Base-by-base conservation (phyloP, 192 early-diverging fungal species). In the Linnemannia elongata region DNA sequence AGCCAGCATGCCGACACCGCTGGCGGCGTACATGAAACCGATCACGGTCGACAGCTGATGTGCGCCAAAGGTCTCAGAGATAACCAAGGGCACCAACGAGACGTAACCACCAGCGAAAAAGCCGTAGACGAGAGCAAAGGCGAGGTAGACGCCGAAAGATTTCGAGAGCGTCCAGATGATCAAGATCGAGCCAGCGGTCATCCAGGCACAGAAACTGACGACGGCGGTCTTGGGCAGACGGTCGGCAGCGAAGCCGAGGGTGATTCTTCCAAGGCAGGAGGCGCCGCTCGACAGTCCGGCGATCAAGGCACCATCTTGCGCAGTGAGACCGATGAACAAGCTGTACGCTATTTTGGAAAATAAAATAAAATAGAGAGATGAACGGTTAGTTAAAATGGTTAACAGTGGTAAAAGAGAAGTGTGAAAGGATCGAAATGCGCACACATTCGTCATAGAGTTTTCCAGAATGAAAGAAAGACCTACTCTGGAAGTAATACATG, bases 221-320 rank as follows among this genome's bases (percentile, higher is more conserved):
- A 86, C 84, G 4, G 77, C 18, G 1, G 84, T 81, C 75, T 86
- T 86, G 33, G 84, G 84, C 4, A 86, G 38, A 13, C 84, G 79
- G 55, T 96, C 95, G 9, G 94, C 94, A n/a, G 88, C 89, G 68
- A 91, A 92, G 3, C 95, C 95, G 44, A 94, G 90, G 12, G 91
- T 75, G 73, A 96, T 89, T 66, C 95, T 90, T 7, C 95, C 95
- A 9, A 93, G 69, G 72, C 91, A 93, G 1, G 92, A 90, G 8
- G 93, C 93, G 33, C 91, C 94, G 78, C 95, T 96, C 35, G 93
- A 90, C 45, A 96, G 83, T 41, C 92, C 92, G 44, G 92, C 85
- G 41, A 93, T 90, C 82, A 95, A 88, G 30, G 94, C 94, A 22
- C 93, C 94, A 41, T 92, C 85, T 71, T 89, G 85, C 60, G 89